Conservation (phyloP, 495 filamentous ascomycete genomes). For the Talaromyces borbonicus region DNA sequence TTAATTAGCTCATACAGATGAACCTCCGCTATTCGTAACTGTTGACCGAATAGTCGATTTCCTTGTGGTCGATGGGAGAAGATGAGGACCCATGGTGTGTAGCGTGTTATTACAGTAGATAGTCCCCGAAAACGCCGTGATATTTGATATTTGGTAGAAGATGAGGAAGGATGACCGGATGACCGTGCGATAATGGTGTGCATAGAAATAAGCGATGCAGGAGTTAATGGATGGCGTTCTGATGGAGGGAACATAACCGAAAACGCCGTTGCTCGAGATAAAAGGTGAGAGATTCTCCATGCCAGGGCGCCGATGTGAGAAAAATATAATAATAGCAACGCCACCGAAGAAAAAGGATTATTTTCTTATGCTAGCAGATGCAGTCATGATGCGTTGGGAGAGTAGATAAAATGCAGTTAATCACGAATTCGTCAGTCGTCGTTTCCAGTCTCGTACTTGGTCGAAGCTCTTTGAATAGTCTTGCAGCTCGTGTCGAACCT, state of each 20-base stretch:
- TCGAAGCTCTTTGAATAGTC: conserved; percentile 86
- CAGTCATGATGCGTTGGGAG: not conserved
- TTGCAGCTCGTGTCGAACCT: conserved; percentile 69
- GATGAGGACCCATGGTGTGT: no score
- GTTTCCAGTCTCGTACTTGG: conserved; percentile 57
- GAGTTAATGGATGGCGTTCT: no score
- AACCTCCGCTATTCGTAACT: not conserved
- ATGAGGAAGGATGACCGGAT: not conserved
- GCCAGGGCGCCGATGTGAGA: no score
- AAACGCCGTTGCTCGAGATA: not conserved
- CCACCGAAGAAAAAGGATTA: not conserved
- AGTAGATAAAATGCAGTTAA: not conserved
- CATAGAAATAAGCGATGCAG: no score
- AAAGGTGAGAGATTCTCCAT: no score
- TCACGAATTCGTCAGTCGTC: conserved; percentile 41
- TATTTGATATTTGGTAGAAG: not conserved
- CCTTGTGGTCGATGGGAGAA: not conserved
- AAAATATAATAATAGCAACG: no score
- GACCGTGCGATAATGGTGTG: no score
- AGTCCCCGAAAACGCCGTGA: not conserved
- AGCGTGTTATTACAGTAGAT: conserved; percentile 1
- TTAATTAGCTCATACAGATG: not conserved
- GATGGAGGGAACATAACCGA: not conserved
- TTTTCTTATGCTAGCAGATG: not conserved
- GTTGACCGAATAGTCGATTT: not conserved